These are phyloP conservation scores for Mortierella sp. DNA, from an alignment of 371 early-diverging fungal species.

Conservation along the genomic window DNA sequence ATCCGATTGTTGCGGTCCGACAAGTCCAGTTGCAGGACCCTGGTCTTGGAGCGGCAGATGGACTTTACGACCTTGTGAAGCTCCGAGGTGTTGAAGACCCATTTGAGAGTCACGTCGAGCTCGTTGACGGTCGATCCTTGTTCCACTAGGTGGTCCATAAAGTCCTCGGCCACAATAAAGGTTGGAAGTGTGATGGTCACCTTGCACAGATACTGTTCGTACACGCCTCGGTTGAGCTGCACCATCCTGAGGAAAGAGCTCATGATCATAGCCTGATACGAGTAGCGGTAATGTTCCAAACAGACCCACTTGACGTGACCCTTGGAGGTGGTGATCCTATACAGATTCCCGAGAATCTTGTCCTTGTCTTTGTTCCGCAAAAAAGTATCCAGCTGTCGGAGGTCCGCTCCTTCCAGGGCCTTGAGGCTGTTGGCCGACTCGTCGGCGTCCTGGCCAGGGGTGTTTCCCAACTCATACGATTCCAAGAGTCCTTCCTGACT, in stretches of 20 bases:
- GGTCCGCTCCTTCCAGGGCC: conserved; percentile 22
- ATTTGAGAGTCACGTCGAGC: background rate
- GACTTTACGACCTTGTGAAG: background rate
- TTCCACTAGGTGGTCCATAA: background rate
- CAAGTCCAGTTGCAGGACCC: background rate
- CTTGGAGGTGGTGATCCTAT: conserved; percentile 16
- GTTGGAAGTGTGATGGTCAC: background rate
- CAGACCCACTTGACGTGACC: conserved; percentile 34
- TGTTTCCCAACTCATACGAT: background rate
- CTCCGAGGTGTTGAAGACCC: background rate
- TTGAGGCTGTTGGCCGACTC: background rate
- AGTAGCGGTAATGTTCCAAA: conserved; percentile 6
- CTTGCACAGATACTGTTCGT: background rate
- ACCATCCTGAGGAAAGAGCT: background rate
- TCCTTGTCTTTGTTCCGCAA: conserved; percentile 8
- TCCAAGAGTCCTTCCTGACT: background rate
- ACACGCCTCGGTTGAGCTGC: background rate
- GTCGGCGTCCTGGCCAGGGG: background rate
- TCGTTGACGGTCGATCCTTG: background rate
- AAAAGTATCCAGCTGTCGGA: conserved; percentile 20
- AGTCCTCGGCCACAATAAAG: background rate
- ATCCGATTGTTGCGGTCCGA: background rate
- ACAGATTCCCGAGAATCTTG: conserved; percentile 14
- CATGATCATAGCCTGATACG: background rate
- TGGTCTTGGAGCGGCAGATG: background rate